Conservation (phyloP, 2,329 filamentous ascomycete genomes). For the Aureobasidium mangrovei region DNA sequence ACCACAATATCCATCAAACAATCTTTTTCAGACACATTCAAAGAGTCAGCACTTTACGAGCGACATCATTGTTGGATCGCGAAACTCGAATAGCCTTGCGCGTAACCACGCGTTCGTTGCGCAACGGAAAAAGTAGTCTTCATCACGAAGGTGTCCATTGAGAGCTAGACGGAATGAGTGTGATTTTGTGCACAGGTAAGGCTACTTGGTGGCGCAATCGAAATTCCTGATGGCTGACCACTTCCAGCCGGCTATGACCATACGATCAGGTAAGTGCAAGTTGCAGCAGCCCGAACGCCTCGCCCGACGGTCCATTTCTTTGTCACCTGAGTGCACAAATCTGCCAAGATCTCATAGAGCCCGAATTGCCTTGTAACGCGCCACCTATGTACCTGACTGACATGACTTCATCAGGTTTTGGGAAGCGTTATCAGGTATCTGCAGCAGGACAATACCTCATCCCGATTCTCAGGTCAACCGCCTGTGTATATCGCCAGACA, state of each 20-base stretch:
- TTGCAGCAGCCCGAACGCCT: neutral
- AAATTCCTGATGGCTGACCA: conserved; percentile 20
- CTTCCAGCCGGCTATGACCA: conserved; percentile 61
- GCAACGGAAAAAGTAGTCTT: neutral
- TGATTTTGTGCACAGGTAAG: conserved; percentile 59
- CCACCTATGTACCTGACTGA: conserved; percentile 4
- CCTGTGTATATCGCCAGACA: conserved; percentile 96
- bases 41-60: too few species aligned
- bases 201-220: conserved; percentile 16
- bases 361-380: neutral
- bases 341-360: neutral
- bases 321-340: neutral
- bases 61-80: neutral
- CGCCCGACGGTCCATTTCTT: conserved; percentile 2
- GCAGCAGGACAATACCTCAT: conserved; percentile 94
- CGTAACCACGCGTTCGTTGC: neutral
- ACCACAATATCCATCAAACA: conserved; percentile 3
- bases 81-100: neutral
- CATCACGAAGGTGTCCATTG: too few species aligned
- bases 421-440: conserved; percentile 96
- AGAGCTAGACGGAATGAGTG: conserved; percentile 43
- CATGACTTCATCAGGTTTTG: conserved; percentile 60
- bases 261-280: conserved; percentile 54
- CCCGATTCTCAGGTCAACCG: conserved; percentile 98
- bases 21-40: neutral